Conservation (phyloP, 345 rosid genomes). For the Jatropha curcas region DNA sequence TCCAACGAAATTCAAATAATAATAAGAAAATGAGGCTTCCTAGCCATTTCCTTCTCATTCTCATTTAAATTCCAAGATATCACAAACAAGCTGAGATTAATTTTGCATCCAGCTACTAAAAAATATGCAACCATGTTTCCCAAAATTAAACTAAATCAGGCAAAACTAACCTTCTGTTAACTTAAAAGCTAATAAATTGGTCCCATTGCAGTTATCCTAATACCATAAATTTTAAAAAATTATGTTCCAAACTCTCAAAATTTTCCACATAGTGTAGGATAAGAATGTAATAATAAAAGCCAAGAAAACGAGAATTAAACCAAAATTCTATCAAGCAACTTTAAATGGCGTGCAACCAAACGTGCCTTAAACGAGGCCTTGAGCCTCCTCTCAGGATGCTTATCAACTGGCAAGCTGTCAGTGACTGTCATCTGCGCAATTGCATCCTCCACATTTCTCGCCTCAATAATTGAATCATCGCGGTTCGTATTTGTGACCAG, state of each 20-base stretch:
- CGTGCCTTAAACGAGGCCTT: constrained; percentile 91
- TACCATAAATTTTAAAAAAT: no score
- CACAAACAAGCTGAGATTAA: not conserved
- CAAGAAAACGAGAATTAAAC: not conserved
- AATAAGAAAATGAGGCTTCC: not conserved
- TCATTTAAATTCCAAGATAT: not conserved
- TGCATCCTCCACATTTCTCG: constrained; percentile 86
- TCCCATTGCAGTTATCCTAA: no score
- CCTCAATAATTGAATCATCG: constrained; percentile 82
- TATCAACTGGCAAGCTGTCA: constrained; percentile 69
- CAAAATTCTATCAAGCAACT: not conserved
- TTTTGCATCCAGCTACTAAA: not conserved
- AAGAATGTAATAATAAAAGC: not conserved
- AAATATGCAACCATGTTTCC: not conserved
- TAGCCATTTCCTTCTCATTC: not conserved
- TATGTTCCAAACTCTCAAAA: not conserved
- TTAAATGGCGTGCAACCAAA: not conserved
- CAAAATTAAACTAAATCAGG: not conserved
- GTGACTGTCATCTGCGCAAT: constrained; percentile 64
- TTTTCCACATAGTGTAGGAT: not conserved
- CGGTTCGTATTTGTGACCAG: constrained; percentile 77
- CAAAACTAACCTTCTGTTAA: not conserved
- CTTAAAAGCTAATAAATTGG: not conserved
- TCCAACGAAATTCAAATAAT: not conserved
- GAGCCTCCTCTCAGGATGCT: constrained; percentile 86